Conservation (phyloP, 768 basidiomycete genomes). For the Termitomyces sp. region DNA sequence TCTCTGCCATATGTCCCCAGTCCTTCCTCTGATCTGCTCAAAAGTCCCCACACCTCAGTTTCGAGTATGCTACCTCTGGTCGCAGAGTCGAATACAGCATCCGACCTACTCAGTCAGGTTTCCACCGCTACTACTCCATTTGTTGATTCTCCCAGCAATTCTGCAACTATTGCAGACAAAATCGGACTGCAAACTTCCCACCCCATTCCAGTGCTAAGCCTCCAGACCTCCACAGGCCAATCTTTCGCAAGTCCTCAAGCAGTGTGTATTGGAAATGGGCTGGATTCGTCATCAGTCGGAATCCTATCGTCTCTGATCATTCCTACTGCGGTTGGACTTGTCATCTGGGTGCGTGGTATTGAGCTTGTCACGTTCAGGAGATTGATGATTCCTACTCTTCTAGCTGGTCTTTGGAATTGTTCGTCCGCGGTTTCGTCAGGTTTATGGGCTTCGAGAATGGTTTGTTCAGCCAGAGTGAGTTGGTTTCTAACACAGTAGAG, state of each 20-base stretch:
- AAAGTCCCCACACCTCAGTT: background rate
- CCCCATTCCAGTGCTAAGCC: conserved; percentile 17
- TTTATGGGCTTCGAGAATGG: conserved; percentile 74
- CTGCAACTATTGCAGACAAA: conserved; percentile 15
- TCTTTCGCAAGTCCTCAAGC: conserved; percentile 20
- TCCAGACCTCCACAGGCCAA: conserved; percentile 18
- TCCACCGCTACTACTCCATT: conserved; percentile 16
- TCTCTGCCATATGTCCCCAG: conserved; percentile 8
- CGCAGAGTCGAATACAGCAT: background rate
- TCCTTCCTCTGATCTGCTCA: background rate
- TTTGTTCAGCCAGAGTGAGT: conserved; percentile 67
- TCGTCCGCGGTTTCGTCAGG: conserved; percentile 63
- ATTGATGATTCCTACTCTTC: conserved; percentile 10
- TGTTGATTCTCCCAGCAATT: conserved; percentile 9
- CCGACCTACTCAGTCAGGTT: background rate
- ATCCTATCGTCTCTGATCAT: conserved; percentile 52
- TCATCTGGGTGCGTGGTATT: conserved; percentile 55
- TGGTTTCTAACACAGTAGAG: background rate
- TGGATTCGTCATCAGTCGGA: conserved; percentile 60
- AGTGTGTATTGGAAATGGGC: conserved; percentile 59
- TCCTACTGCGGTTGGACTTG: conserved; percentile 53
- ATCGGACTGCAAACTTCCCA: conserved; percentile 11
- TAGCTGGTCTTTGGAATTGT: conserved; percentile 65
- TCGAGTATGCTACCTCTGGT: background rate
- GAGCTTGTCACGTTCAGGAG: background rate